Conservation (phyloP, 2,329 filamentous ascomycete species). For the Ceratocystis papillata region DNA sequence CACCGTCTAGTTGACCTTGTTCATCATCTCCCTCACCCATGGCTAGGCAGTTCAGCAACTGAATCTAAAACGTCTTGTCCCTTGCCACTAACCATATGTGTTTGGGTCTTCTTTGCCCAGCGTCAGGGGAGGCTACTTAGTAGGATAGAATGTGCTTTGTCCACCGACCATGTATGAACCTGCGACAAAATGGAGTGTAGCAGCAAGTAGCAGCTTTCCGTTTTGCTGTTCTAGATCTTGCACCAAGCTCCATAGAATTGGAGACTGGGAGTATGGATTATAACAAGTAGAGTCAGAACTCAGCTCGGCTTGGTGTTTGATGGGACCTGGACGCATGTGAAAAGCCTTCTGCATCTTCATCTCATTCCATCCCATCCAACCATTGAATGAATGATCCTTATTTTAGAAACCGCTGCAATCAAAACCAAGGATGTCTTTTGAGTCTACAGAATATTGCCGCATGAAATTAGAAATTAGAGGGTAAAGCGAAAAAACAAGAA, state of each 20-base stretch:
- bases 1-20: not conserved
- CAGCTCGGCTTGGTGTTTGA: not conserved
- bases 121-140: not conserved
- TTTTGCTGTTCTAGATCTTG: too few relatives aligned
- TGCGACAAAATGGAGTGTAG: not conserved
- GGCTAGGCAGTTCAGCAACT: not conserved
- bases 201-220: not conserved
- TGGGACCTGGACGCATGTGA: not conserved
- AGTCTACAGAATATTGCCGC: not conserved
- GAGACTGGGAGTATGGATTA: too few relatives aligned
- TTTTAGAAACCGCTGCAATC: conserved; percentile 2
- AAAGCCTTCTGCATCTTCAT: not conserved
- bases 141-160: not conserved
- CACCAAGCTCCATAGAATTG: too few relatives aligned
- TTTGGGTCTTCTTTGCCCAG: not conserved
- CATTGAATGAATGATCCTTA: not conserved
- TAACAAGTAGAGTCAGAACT: not conserved
- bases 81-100: conserved; percentile 1
- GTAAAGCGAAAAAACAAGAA: not conserved
- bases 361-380: not conserved
- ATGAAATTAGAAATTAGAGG: not conserved
- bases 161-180: not conserved
- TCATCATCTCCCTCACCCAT: not conserved
- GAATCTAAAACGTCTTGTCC: not conserved
- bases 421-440: not conserved